Evolutionary conservation across 169 alveolate species (phyloP), one percentile per base, ranked within the genome.

Genomic region (Toxoplasma gondii): DNA sequence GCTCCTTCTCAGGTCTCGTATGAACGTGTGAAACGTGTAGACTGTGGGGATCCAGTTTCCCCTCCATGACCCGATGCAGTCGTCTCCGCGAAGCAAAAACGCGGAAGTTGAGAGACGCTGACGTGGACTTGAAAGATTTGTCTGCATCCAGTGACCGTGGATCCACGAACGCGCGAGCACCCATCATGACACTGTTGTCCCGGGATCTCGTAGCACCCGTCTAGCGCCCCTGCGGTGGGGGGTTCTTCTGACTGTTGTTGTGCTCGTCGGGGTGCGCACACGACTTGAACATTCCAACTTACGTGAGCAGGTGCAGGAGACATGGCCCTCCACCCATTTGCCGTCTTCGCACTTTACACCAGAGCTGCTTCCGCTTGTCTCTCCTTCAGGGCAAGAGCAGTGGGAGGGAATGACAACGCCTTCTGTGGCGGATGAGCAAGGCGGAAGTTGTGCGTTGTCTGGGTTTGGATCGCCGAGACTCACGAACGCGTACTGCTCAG

Each of bases 401-500:
- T 16, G 1, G 31, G 74, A 27, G 10, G 24, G 39, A 12, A 74
- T 36, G 44, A 2, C 2, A 36, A 43, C 39, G 41, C 95, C 95
- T 22, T 64, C 92, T 0, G 44, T 24, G 34, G 80, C 88, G 22
- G 54, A 44, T 34, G 67, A 43, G 88, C 95, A 92, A n/a, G 95
- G 95, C 53, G 95, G 95, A 27, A 92, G 87, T 45, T 64, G 86
- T 5, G 95, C 92, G 34, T 54, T 58, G 7, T 41, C n/a, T 39
- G 95, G 92, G 36, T 92, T 81, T 43, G 53, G 67, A 38, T 81
- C 39, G 16, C 82, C 95, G 45, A 92, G 81, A 31, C 92, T 49
- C 38, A 90, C 88, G 81, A 64, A 92, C n/a, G 92, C 70, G 34
- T 70, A 54, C 88, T 64, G 88, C 54, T n/a, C 54, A 0, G 88